Evolutionary conservation across 371 early-diverging fungal genomes (phyloP).

Genomic region (Lichtheimia ornata): DNA sequence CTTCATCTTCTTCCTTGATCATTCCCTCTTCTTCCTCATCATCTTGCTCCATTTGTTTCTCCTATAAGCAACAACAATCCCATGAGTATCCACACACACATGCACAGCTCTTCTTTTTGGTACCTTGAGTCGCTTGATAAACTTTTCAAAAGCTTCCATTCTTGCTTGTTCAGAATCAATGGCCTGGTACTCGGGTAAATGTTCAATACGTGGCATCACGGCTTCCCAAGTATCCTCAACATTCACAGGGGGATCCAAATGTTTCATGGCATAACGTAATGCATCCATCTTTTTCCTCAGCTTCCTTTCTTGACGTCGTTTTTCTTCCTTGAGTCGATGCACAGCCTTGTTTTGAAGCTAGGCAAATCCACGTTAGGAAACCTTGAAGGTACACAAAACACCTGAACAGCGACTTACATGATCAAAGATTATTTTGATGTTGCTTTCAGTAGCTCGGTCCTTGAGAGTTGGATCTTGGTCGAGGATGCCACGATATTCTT

Average conservation of each 20-base stretch:
- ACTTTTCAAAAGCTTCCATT: constrained; percentile 77
- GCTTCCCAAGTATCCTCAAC: constrained; percentile 71
- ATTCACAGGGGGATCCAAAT: constrained; percentile 60
- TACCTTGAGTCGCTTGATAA: constrained; percentile 69
- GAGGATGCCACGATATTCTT: constrained; percentile 39
- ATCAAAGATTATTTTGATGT: constrained; percentile 38
- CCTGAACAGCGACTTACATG: constrained; percentile 24
- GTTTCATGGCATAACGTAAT: constrained; percentile 71
- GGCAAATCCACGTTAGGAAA: neutral
- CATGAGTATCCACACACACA: neutral
- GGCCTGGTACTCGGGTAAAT: constrained; percentile 61
- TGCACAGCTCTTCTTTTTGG: neutral
- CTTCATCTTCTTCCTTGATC: constrained; percentile 28
- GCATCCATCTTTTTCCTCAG: constrained; percentile 73
- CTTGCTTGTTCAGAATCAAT: constrained; percentile 67
- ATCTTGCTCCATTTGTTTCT: constrained; percentile 23
- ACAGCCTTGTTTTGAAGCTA: constrained; percentile 58
- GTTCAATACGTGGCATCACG: constrained; percentile 56
- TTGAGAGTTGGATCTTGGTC: constrained; percentile 30
- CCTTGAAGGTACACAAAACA: too few species aligned
- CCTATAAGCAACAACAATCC: constrained; percentile 1
- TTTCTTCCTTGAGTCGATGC: constrained; percentile 71
- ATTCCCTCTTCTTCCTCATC: constrained; percentile 29
- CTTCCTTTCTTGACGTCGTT: constrained; percentile 68
- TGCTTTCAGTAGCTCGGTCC: constrained; percentile 24